Percentiles rank a stretch among this genome's conserved stretches.
Conservation (phyloP, 2,329 filamentous ascomycete genomes). For the Zelopaecilomyces penicillatus region DNA sequence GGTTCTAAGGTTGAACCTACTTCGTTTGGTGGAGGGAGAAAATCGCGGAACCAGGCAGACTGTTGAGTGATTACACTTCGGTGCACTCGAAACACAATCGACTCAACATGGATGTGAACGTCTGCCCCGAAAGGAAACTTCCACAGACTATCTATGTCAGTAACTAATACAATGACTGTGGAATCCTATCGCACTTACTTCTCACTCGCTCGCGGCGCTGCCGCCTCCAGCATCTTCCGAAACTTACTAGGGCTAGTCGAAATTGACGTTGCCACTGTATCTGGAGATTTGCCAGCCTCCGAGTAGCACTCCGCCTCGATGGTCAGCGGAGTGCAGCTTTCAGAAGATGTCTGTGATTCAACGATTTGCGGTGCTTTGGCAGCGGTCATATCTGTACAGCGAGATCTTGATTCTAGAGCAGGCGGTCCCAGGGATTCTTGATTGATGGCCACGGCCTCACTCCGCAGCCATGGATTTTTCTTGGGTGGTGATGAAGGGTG, state of each 20-base stretch:
- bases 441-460: background rate
- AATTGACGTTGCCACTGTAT: background rate
- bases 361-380: constrained; percentile 5
- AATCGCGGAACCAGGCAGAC: constrained; percentile 26
- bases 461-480: constrained; percentile 22
- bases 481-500: constrained; percentile 26
- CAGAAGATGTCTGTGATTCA: constrained; percentile 6
- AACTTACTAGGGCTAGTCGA: constrained; percentile 7
- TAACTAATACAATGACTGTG: background rate
- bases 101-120: constrained; percentile 19
- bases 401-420: background rate
- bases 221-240: constrained; percentile 18
- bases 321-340: constrained; percentile 6
- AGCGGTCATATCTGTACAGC: background rate
- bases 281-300: background rate
- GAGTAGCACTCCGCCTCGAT: background rate
- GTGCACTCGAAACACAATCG: constrained; percentile 21
- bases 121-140: constrained; percentile 24
- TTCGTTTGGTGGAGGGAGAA: constrained; percentile 20
- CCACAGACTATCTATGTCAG: constrained; percentile 19
- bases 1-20: constrained; percentile 12
- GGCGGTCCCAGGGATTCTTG: constrained; percentile 16
- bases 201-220: constrained; percentile 18
- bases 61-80: constrained; percentile 24
- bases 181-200: constrained; percentile 11